Evolutionary conservation across 345 rosid genomes (phyloP), one percentile per base, ranked within the genome.

Genomic region (Pistacia vera): DNA sequence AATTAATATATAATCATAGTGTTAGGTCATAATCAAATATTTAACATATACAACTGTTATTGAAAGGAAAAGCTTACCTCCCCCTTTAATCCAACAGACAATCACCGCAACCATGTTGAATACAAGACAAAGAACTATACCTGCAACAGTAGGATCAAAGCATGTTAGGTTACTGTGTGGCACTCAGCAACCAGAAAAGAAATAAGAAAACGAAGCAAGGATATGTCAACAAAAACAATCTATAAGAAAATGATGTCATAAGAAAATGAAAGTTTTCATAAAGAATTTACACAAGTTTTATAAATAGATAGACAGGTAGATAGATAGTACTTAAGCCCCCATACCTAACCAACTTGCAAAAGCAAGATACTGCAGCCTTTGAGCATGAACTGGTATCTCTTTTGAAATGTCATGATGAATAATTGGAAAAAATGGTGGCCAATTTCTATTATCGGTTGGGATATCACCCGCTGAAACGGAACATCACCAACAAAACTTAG

Each of bases 331-430:
- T 63, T 18, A 73, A 54, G 18, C 57, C 3, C 22, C 69, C 85
- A 74, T 79, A 94, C 99, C 99, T 81, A 97, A 88, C 99, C 98
- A 97, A 86, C 97, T 97, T 48, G 98, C 97, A 55, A 97, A 97
- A 70, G 99, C 99, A 75, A 97, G 86, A 83, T 97, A 97, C 81
- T 97, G 99, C 76, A 92, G 84, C 86, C 88, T 91, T 49, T 97
- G 99, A n/a, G 94, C 97, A 85, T 91, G 92, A 73, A 89, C 88
- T 13, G 98, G 99, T 83, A 92, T 94, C 83, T 97, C 99, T 51
- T 91, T 97, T 35, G 98, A 88, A 71, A 97, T 91, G 80, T 97
- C 99, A 79, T 97, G 99, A 81, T 94, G 99, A 67, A 97, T 97
- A 59, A 97, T 90, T 65, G 99, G 99, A 71, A 91, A 97, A 78